Evolutionary conservation across 2,329 filamentous ascomycete species (phyloP), one percentile per base, ranked within the genome.

Genomic region (Epichloe aotearoae): DNA sequence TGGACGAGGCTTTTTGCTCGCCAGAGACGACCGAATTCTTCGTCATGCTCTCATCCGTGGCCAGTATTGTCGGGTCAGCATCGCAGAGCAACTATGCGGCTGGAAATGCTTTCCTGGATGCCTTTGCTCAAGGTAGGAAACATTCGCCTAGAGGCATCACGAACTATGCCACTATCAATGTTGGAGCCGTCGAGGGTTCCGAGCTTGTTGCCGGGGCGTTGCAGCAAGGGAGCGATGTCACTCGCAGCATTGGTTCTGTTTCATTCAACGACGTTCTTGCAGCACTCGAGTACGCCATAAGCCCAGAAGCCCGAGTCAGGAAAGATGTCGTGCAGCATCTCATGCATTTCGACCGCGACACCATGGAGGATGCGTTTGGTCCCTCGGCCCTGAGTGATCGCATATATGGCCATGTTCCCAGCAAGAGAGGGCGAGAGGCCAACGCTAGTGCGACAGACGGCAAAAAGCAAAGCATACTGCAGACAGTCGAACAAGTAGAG

Each of bases 41-140:
- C 61, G 63, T 75, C 17, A 68, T 71, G 33, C 69, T 76, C 23
- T 79, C 76, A 0, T 74, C 74, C 3, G 69, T 71, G 0, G 70
- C 73, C 5, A 69, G 73, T 12, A 65, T 73, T 2, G 73, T 77
- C 14, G 75, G 74, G 0, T 73, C 73, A 58, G 65, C 66, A 44
- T 72, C 71, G 0, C 75, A 79, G 53, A 71, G 73, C 7, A 73
- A 74, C 4, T 80, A 80, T 58, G 66, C 69, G 3, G 70, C 73
- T 0, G 73, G 67, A 20, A 76, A 76, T 57, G 66, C 67, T 40
- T 76, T 71, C 62, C 61, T 73, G 5, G 56, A 58, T 15, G 53
- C 56, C 1, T 60, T 73, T 2, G 64, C 70, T 3, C 26, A 30
- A 30, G 4, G 8, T 30, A 30, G 26, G 73, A 71, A 30, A 66